phyloP scores from a whole-genome alignment of 495 filamentous ascomycete species.

The Arthonia radiata region DNA sequence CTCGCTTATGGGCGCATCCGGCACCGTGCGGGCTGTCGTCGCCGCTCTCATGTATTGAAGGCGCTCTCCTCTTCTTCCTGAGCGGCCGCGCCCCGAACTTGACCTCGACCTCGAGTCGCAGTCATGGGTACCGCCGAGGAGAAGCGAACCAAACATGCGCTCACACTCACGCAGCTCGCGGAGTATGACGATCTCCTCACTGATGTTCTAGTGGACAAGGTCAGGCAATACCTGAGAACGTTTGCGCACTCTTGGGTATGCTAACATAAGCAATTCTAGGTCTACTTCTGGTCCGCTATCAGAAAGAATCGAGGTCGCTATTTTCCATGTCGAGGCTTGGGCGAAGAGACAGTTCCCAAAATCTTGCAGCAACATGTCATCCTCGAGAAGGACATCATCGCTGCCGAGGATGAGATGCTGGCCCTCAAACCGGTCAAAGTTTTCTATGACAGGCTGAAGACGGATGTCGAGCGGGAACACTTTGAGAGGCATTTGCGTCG shows the following conservation, averaged over 20 bases:
- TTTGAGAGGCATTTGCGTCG: constrained; percentile 69
- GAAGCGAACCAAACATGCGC: too few relatives aligned
- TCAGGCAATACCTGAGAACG: too few relatives aligned
- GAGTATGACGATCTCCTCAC: constrained; percentile 93
- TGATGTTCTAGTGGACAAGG: constrained; percentile 84
- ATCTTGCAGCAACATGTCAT: constrained; percentile 60
- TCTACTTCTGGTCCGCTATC: constrained; percentile 84
- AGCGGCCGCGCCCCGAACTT: too few relatives aligned
- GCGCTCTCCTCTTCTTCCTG: too few relatives aligned
- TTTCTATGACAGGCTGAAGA: constrained; percentile 37
- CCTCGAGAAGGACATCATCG: constrained; percentile 39
- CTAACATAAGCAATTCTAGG: constrained; percentile 29
- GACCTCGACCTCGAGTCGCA: too few relatives aligned
- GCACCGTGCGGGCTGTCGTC: too few relatives aligned
- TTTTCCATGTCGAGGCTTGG: constrained; percentile 53
- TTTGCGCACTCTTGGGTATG: too few relatives aligned
- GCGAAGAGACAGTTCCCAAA: constrained; percentile 52
- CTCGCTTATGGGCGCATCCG: too few relatives aligned
- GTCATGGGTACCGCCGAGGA: too few relatives aligned
- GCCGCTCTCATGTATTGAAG: too few relatives aligned
- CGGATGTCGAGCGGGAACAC: constrained; percentile 60
- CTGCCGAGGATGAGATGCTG: constrained; percentile 47
- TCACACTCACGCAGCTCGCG: constrained; percentile 67
- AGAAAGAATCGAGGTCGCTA: constrained; percentile 85
- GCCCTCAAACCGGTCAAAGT: constrained; percentile 48